A percentile compares a stretch with the other conserved stretches of the same genome.
Conservation (phyloP, 345 rosid genomes). For the Cardiospermum halicacabum region DNA sequence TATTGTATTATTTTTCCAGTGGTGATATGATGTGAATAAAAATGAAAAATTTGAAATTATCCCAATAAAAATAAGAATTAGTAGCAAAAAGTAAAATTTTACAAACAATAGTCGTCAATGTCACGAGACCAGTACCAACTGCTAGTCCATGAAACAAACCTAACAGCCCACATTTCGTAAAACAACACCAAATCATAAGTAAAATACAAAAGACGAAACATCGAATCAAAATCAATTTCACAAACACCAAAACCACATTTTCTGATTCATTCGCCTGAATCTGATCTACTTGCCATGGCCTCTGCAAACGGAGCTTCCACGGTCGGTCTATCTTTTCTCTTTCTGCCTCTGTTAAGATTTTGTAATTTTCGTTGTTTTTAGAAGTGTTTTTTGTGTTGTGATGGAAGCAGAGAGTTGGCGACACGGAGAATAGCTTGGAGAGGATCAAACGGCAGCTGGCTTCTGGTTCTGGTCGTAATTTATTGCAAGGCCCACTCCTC, state of each 20-base stretch:
- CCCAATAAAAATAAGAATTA: background rate
- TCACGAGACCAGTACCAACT: slow-evolving; percentile 12
- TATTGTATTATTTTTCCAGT: too few species aligned
- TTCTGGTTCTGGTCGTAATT: slow-evolving; percentile 82
- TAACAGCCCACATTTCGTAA: slow-evolving; percentile 24
- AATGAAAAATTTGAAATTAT: too few species aligned
- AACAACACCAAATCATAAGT: background rate
- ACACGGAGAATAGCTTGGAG: slow-evolving; percentile 81
- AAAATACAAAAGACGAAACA: background rate
- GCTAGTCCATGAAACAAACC: slow-evolving; percentile 34
- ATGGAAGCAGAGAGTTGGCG: slow-evolving; percentile 46
- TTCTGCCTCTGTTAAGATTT: slow-evolving; percentile 6
- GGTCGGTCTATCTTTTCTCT: slow-evolving; percentile 38
- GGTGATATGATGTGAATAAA: too few species aligned
- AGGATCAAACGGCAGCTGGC: slow-evolving; percentile 95
- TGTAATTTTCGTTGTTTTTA: slow-evolving; percentile 3
- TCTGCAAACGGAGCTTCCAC: slow-evolving; percentile 81
- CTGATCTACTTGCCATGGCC: slow-evolving; percentile 50
- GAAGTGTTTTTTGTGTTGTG: background rate
- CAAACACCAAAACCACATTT: background rate
- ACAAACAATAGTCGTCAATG: background rate
- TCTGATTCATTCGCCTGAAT: slow-evolving; percentile 24
- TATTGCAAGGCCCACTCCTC: slow-evolving; percentile 94
- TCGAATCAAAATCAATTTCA: background rate
- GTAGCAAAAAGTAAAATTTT: background rate